These are phyloP conservation scores for Exophiala mesophila DNA, from an alignment of 2,329 filamentous ascomycete species.

Conservation along the genomic window DNA sequence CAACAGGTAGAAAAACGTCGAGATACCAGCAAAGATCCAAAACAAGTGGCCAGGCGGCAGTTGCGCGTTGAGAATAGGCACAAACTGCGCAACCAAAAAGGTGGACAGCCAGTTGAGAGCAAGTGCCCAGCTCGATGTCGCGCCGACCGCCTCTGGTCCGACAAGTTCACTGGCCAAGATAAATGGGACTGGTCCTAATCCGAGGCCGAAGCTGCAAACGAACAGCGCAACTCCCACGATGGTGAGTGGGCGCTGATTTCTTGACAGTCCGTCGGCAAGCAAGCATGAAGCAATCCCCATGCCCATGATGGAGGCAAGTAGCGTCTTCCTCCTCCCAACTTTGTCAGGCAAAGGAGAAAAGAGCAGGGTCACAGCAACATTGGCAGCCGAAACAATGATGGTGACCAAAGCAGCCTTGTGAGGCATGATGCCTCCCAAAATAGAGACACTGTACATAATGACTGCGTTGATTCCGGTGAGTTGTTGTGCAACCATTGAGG, in stretches of 20 bases:
- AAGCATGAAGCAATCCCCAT: slow-evolving; percentile 75
- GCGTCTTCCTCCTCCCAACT: slow-evolving; percentile 78
- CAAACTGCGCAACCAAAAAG: slow-evolving; percentile 90
- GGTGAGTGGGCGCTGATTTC: slow-evolving; percentile 66
- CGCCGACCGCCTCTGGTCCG: slow-evolving; percentile 81
- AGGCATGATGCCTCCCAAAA: slow-evolving; percentile 74
- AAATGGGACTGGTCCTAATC: slow-evolving; percentile 89
- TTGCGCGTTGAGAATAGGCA: slow-evolving; percentile 75
- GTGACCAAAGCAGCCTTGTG: slow-evolving; percentile 78
- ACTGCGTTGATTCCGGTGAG: slow-evolving; percentile 84
- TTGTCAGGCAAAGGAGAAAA: slow-evolving; percentile 77
- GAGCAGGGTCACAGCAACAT: slow-evolving; percentile 73
- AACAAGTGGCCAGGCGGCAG: slow-evolving; percentile 79
- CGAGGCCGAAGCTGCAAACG: slow-evolving; percentile 82
- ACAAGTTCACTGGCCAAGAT: slow-evolving; percentile 90
- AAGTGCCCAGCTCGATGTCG: slow-evolving; percentile 81
- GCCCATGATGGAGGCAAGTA: slow-evolving; percentile 75
- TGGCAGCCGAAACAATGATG: slow-evolving; percentile 79
- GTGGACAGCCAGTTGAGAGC: slow-evolving; percentile 86
- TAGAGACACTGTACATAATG: slow-evolving; percentile 97
- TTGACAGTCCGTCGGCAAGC: slow-evolving; percentile 74
- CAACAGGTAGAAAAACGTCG: slow-evolving; percentile 64
- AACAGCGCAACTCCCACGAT: slow-evolving; percentile 77
- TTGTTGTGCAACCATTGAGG: slow-evolving; percentile 90
- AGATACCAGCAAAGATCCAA: slow-evolving; percentile 79